Percentiles rank a stretch among this genome's conserved stretches.
Evolutionary conservation across 1,284 basidiomycete genomes (phyloP).

Genomic region (Volvariella volvacea): DNA sequence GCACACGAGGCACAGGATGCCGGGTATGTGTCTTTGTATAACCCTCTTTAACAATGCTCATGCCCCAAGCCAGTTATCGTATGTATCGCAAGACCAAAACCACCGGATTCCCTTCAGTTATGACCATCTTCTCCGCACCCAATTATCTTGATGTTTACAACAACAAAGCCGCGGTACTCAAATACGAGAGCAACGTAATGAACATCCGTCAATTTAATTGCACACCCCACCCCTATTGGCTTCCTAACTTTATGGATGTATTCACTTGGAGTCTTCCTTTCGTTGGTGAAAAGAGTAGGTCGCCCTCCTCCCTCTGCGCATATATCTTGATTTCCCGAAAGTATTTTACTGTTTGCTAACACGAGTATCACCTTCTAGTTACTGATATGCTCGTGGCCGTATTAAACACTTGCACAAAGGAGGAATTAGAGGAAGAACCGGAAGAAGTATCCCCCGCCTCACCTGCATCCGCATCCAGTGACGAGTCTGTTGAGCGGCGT

Average conservation of each 20-base stretch:
- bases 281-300: constrained; percentile 93
- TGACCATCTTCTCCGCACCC: constrained; percentile 93
- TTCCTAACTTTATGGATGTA: constrained; percentile 99
- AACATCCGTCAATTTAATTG: constrained; percentile 97
- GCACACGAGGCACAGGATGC: constrained; percentile 98
- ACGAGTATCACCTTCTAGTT: constrained; percentile 42
- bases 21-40: constrained; percentile 45
- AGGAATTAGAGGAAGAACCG: constrained; percentile 83
- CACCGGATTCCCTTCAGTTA: constrained; percentile 89
- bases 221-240: constrained; percentile 84
- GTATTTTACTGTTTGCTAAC: constrained; percentile 4
- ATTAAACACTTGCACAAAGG: constrained; percentile 89
- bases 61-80: constrained; percentile 53
- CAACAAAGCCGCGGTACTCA: constrained; percentile 94
- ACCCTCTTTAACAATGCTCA: not conserved
- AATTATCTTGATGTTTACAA: constrained; percentile 98
- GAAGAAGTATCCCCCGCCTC: constrained; percentile 50
- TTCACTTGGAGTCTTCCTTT: constrained; percentile 99
- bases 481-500: constrained; percentile 69
- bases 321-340: not conserved
- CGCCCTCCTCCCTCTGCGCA: not conserved
- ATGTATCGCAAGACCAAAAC: constrained; percentile 93
- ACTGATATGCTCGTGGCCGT: constrained; percentile 96
- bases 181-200: constrained; percentile 97
- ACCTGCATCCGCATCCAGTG: constrained; percentile 27